A percentile compares a stretch with the other conserved stretches of the same genome.
Conservation (phyloP, 1,139 yeast genomes). For the Candida anutae region DNA sequence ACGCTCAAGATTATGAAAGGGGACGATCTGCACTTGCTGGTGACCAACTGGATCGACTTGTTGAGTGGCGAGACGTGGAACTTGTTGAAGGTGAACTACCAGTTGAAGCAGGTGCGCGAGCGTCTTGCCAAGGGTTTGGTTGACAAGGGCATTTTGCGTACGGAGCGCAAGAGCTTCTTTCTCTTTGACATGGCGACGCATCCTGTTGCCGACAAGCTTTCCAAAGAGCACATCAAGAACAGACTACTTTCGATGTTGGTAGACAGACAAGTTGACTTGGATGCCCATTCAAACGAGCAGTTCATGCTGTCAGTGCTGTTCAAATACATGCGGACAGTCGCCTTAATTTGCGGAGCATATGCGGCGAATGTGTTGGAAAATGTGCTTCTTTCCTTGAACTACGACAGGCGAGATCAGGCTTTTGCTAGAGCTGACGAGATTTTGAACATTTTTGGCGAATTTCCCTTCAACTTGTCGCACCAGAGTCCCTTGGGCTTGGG, state of each 20-base stretch:
- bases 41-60: slow-evolving; percentile 89
- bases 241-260: slow-evolving; percentile 67
- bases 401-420: slow-evolving; percentile 89
- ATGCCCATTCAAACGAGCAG: slow-evolving; percentile 41
- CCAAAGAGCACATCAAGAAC: slow-evolving; percentile 73
- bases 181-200: slow-evolving; percentile 98
- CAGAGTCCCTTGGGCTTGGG: slow-evolving; percentile 67
- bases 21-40: slow-evolving; percentile 73
- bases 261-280: slow-evolving; percentile 56
- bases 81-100: slow-evolving; percentile 86
- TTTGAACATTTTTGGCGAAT: slow-evolving; percentile 72
- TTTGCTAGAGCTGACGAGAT: slow-evolving; percentile 90
- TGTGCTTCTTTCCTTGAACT: slow-evolving; percentile 68
- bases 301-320: slow-evolving; percentile 67
- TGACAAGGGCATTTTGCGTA: slow-evolving; percentile 93
- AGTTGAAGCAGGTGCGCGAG: slow-evolving; percentile 94
- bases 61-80: slow-evolving; percentile 98
- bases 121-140: slow-evolving; percentile 94
- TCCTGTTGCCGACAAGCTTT: slow-evolving; percentile 78
- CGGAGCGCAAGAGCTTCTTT: slow-evolving; percentile 91
- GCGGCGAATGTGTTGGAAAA: slow-evolving; percentile 97
- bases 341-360: slow-evolving; percentile 82
- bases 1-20: slow-evolving; percentile 83
- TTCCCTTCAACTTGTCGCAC: slow-evolving; percentile 60
- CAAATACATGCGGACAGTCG: slow-evolving; percentile 67